phyloP scores from a whole-genome alignment of 2,329 filamentous ascomycete genomes.

The Fusarium nisikadoi region DNA sequence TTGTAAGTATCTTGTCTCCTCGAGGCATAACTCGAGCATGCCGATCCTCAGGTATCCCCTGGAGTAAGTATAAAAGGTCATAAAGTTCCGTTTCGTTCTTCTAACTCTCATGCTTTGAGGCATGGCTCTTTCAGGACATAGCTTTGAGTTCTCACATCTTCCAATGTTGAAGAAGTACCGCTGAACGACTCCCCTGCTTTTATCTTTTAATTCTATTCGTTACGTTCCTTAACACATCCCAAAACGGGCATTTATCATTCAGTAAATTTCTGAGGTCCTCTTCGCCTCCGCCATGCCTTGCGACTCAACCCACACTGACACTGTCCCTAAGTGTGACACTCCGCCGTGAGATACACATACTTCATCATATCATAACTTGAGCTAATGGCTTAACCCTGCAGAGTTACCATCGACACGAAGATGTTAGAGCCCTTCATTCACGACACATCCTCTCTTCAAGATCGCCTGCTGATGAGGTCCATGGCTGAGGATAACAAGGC shows the following conservation, averaged over 20 bases:
- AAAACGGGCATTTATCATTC: not conserved
- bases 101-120: not conserved
- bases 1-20: not conserved
- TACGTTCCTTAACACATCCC: slow-evolving; percentile 1
- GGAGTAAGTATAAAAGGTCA: not conserved
- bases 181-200: not conserved
- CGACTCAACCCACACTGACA: not conserved
- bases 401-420: not conserved
- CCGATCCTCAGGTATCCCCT: not conserved
- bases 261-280: not conserved
- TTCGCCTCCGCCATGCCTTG: slow-evolving; percentile 1
- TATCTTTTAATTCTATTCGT: not conserved
- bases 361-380: not conserved
- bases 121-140: slow-evolving; percentile 4
- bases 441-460: slow-evolving; percentile 6
- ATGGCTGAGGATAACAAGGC: not conserved
- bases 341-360: not conserved
- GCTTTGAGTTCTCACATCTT: not conserved
- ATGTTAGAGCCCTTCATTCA: slow-evolving; percentile 8
- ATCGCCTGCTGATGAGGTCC: slow-evolving; percentile 10
- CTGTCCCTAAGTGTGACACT: not conserved
- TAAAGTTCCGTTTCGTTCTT: not conserved
- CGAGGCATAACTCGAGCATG: not conserved
- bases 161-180: not conserved
- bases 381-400: not conserved